Evolutionary conservation across 2,329 filamentous ascomycete species (phyloP), one percentile per base, ranked within the genome.

Genomic region (Fusarium tjaetaba): DNA sequence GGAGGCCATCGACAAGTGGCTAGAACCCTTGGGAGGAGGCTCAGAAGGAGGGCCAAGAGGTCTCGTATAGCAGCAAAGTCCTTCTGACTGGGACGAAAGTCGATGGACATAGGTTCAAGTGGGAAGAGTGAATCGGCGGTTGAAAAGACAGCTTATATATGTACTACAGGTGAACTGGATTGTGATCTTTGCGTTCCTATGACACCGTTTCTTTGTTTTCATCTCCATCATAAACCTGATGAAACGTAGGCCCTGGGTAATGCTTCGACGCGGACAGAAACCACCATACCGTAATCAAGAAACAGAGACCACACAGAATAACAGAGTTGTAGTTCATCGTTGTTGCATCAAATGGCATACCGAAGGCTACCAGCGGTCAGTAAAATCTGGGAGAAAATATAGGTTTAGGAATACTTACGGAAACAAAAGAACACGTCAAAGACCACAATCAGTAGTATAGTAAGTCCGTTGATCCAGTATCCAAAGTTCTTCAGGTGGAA

Each of bases 281-380:
- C 76, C 76, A 78, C 76, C 76, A 78, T 0, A 71, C 6, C 0
- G 61, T 58, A 20, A 76, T 74, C 30, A 78, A 41, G 8, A 72
- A 49, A 6, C 75, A 43, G 0, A 78, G 52, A 0, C 76, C 76
- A 5, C 42, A 58, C 0, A 78, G 55, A 41, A 78, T 78, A 0
- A 78, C 76, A 2, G 68, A 78, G 20, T 78, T 78, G 15, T 78
- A 78, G 14, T 78, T 78, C 76, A 78, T 78, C 0, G 76, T 76
- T 1, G 74, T 70, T 1, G 51, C 57, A 51, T 77, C 75, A 10
- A 78, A 71, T 3, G 77, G 76, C 2, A 78, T 11, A 0, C 72
- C 70, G 7, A 77, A 55, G 39, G 76, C 76, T 78, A 20, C 11
- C 3, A 38, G 6, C 1, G 5, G 32, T 77, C 16, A 76, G 64